Conservation (phyloP, 352 stramenopile genomes). For the Globisporangium cederbergense region DNA sequence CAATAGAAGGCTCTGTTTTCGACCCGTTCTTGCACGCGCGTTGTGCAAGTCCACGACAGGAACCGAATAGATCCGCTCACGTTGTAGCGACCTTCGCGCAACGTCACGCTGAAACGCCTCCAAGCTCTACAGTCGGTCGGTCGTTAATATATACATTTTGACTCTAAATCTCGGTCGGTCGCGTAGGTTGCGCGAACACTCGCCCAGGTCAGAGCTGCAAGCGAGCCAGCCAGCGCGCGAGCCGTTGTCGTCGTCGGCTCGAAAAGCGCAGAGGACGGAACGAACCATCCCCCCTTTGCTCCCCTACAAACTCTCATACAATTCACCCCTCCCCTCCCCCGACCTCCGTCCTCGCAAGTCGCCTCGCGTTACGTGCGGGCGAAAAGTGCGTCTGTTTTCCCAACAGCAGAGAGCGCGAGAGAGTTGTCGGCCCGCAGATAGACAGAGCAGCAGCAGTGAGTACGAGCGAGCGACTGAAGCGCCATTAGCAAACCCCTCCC, state of each 20-base stretch:
- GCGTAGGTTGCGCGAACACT: slow-evolving; percentile 22
- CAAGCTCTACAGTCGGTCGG: slow-evolving; percentile 8
- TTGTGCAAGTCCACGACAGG: slow-evolving; percentile 12
- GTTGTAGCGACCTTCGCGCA: slow-evolving; percentile 19
- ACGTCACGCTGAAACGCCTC: slow-evolving; percentile 16
- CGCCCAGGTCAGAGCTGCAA: slow-evolving; percentile 3
- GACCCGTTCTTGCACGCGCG: slow-evolving; percentile 2
- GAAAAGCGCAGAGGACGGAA: slow-evolving; percentile 9
- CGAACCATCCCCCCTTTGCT: neutral
- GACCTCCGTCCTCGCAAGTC: neutral
- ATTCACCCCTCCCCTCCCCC: slow-evolving; percentile 1
- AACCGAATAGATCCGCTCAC: slow-evolving; percentile 16
- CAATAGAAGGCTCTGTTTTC: neutral
- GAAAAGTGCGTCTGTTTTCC: neutral
- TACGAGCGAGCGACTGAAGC: neutral
- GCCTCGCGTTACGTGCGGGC: slow-evolving; percentile 10
- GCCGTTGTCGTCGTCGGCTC: slow-evolving; percentile 13
- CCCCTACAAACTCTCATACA: neutral
- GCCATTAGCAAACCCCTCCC: slow-evolving; percentile 2
- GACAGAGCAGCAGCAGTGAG: slow-evolving; percentile 4
- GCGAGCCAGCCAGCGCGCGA: neutral
- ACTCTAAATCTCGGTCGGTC: slow-evolving; percentile 9
- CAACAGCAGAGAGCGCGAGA: neutral
- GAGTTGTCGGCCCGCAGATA: slow-evolving; percentile 1
- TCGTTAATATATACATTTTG: neutral